Conservation (phyloP, 208 protist genomes). For the Acanthamoeba quina region DNA sequence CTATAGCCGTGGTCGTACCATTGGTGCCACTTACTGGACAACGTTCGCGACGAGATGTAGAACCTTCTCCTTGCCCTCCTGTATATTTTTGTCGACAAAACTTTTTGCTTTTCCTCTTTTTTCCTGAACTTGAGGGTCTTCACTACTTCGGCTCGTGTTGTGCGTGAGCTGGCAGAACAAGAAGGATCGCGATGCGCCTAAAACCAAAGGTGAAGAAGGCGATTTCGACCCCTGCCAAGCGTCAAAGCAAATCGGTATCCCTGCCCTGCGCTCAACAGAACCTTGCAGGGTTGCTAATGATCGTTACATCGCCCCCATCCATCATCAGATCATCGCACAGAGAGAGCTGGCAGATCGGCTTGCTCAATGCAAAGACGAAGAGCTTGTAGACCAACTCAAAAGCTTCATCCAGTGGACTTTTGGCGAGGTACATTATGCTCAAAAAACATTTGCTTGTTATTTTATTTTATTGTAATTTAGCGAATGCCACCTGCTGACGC, state of each 20-base stretch:
- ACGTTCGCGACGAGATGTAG: no score
- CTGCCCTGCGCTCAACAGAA: not conserved
- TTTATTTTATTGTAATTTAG: not conserved
- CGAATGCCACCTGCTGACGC: not conserved
- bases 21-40: no score
- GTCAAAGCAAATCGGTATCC: conserved; percentile 41
- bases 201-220: conserved; percentile 38
- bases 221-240: conserved; percentile 28
- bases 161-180: conserved; percentile 12
- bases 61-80: no score
- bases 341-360: conserved; percentile 61
- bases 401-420: conserved; percentile 51
- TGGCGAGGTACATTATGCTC: conserved; percentile 6
- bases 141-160: not conserved
- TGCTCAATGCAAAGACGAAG: conserved; percentile 42
- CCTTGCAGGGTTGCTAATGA: not conserved
- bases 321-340: conserved; percentile 40
- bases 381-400: conserved; percentile 33
- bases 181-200: conserved; percentile 16
- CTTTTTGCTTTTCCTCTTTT: not conserved
- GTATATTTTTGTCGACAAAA: not conserved
- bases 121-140: conserved; percentile 2
- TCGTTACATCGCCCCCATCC: not conserved
- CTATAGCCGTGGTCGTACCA: no score
- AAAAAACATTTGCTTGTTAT: not conserved